Base-by-base conservation (phyloP, 768 basidiomycete genomes). In the Leccinum ochraceum region DNA sequence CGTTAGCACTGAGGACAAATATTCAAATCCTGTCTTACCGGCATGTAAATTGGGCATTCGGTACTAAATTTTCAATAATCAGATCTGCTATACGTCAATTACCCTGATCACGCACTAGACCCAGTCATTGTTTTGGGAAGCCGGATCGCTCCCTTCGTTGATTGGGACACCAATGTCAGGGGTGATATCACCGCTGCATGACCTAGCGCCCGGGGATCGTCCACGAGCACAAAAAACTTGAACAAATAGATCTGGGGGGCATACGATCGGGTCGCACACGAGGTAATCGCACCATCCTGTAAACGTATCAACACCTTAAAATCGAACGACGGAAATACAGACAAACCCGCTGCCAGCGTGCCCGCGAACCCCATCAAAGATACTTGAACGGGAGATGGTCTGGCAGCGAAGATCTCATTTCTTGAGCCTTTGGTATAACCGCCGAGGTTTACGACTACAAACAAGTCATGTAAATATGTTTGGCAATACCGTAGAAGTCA, bases 341-440 rank as follows among this genome's bases (percentile, higher is more conserved):
- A 60, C 71, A 44, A 54, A 66, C 78, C 74, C 2, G 77, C 76
- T 55, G 69, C 76, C 10, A 82, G 63, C 4, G 82, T 82, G 16
- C 82, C 81, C 5, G 82, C 81, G 54, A 79, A 83, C 17, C 82
- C 82, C 76, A 83, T 81, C 20, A 80, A 65, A 39, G 79, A 79
- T 54, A 83, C 71, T 65, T 83, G 82, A 10, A 83, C 67, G 3
- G 82, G 82, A 53, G 76, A 76, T 16, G 80, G 78, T 26, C 82
- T 74, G 1, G 77, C 79, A 14, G 82, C 82, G 51, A 83, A 83
- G 17, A 83, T 75, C 54, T 83, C 82, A 59, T 83, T 83, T 58
- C 77, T 69, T 2, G 82, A 78, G 16, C 81, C 82, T 65, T 81
- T 83, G 32, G 82, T 83, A 60, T 83, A 83, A 10, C 82, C 82